Base-by-base conservation (phyloP, 495 filamentous ascomycete species). In the Aspergillus cavernicola region DNA sequence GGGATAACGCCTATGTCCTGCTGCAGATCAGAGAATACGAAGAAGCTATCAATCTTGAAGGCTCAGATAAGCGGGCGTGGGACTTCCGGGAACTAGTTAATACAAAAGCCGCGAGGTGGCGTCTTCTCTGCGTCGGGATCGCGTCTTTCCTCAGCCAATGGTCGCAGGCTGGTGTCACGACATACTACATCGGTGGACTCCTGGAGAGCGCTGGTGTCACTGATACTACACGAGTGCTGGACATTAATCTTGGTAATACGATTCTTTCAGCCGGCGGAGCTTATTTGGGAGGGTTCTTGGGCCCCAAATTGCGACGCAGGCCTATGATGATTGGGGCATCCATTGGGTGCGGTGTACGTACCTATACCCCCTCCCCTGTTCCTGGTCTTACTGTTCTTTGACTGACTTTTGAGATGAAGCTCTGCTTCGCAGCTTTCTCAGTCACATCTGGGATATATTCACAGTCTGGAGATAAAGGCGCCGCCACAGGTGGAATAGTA, bases 121-220 rank as follows among this genome's bases (percentile, higher is more conserved):
- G 31, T 2, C 11, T 33, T 4, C 71, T 67, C 11, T 51, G 48
- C 22, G 48, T 51, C 11, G 13, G 39, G 13, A 41, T 16, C 45
- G n/a, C 50, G 32, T 39, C 7, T 45, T n/a, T 22, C 22, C 22
- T 53, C 19, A 38, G 24, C 18, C 50, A 53, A 13, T 53, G 50
- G 50, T 24, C 50, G 10, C 38, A 38, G 8, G 43, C 44, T 18
- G 39, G 39, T 16, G 50, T 53, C 9, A 15, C 33, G 15, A 53
- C 39, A 29, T 53, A 53, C 50, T 53, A 44, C 16, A 24, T 53
- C 28, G 28, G 22, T 16, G 13, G 24, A 7, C 24, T 26, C 20
- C 50, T 53, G 15, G 11, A 37, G 3, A 26, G 50, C 37, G 50
- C 50, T 16, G 50, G 50, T 11, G 32, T 44, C 39, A 45, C 50